Base-by-base conservation (phyloP, 2,329 filamentous ascomycete genomes). In the Cadophora luteo-olivacea region DNA sequence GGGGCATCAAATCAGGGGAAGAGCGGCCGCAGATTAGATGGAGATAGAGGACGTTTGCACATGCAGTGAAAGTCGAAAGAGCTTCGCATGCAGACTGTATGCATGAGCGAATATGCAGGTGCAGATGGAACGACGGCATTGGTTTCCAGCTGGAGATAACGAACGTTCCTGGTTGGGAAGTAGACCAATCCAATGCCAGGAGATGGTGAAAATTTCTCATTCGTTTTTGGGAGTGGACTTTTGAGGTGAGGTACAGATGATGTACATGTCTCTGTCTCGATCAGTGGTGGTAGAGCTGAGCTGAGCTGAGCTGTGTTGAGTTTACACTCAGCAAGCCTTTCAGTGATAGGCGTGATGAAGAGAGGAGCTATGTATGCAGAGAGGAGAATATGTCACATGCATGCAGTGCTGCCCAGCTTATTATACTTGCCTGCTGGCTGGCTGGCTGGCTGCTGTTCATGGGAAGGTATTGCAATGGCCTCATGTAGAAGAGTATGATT, bases 321-420 rank as follows among this genome's bases (percentile, higher is more conserved):
- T 25, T 55, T 32, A 55, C 52, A 36, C 52, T 55, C 14, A n/a
- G n/a, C 25, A 55, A 33, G 14, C 25, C 19, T 38, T 38, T 29
- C 29, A 29, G 29, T 29, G 3, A 5, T 29, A 29, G 29, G 29
- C 5, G 29, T 29, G 29, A 29, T 3, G 29, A 29, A 29, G 29
- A 5, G 29, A 29, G 29, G 29, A 36, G 24, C 45, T 33, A 33
- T 58, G 61, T 33, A 33, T 58, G 52, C n/a, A 67, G 14, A 54
- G 24, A 32, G 51, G 14, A 32, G 2, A 19, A 32, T 1, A 54
- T 54, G 51, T 32, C 51, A 54, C 51, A 32, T 54, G 33, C 61
- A 66, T 68, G 69, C 69, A 67, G 55, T 62, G 69, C 64, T 70
- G 66, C 66, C 69, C 64, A 64, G 66, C 36, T 33, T 51, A 61